Conservation (phyloP, 306 rosid genomes). For the Cicer cuneatum region DNA sequence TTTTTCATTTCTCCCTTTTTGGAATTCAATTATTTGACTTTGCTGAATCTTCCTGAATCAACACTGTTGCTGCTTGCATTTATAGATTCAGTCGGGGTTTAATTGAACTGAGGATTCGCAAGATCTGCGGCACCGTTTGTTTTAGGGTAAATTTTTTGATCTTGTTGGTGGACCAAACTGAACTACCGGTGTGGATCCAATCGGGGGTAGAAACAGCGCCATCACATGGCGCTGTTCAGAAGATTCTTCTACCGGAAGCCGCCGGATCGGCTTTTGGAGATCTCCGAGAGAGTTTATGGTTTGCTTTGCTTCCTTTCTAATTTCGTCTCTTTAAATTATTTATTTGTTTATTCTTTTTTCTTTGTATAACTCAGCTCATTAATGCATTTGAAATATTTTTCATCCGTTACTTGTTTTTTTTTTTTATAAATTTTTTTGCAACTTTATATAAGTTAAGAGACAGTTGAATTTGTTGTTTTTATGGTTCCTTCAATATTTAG, state of each 20-base stretch:
- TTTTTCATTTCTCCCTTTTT: neutral
- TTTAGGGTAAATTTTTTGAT: slow-evolving; percentile 40
- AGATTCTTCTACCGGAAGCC: slow-evolving; percentile 94
- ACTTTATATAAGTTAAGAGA: slow-evolving; percentile 38
- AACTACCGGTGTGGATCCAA: slow-evolving; percentile 81
- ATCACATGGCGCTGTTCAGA: slow-evolving; percentile 98
- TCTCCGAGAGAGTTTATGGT: slow-evolving; percentile 98
- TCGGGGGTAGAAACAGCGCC: slow-evolving; percentile 95
- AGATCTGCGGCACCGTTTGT: slow-evolving; percentile 55
- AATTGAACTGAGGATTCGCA: slow-evolving; percentile 49
- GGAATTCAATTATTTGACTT: slow-evolving; percentile 38
- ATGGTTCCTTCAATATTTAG: slow-evolving; percentile 5
- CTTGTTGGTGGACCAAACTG: slow-evolving; percentile 50
- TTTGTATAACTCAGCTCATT: slow-evolving; percentile 28
- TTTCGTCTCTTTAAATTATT: slow-evolving; percentile 2
- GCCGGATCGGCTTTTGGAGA: slow-evolving; percentile 99
- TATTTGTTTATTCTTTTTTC: neutral
- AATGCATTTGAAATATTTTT: slow-evolving; percentile 20
- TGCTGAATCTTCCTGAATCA: neutral
- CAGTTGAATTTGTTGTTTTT: slow-evolving; percentile 38
- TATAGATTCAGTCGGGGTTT: slow-evolving; percentile 17
- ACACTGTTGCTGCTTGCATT: neutral
- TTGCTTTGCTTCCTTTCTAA: slow-evolving; percentile 42
- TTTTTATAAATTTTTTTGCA: too few species aligned
- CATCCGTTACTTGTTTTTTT: slow-evolving; percentile 12